These are phyloP conservation scores for Talaromyces sp. DNA, from an alignment of 2,329 filamentous ascomycete species.

Conservation along the genomic window DNA sequence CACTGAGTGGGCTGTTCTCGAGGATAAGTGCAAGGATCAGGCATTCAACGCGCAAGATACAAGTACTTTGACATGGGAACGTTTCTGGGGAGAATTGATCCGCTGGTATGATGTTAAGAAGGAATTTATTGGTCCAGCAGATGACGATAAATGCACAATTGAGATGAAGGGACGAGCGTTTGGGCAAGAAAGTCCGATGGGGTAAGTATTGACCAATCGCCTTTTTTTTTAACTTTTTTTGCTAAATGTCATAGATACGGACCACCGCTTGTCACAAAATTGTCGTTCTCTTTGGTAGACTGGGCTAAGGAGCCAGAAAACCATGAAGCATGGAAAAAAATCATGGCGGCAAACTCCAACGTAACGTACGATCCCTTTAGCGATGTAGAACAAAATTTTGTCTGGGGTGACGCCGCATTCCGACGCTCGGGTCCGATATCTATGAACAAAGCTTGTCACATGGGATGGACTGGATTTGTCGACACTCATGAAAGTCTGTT, in stretches of 20 bases:
- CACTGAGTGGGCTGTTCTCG: slow-evolving; percentile 3
- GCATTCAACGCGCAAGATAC: not conserved
- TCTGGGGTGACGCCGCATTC: not conserved
- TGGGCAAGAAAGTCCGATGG: not conserved
- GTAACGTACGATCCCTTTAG: not conserved
- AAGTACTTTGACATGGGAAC: not conserved
- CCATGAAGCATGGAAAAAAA: not conserved
- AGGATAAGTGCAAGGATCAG: not conserved
- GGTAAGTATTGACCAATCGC: not conserved
- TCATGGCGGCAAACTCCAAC: not conserved
- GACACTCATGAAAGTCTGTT: not conserved
- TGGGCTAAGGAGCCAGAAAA: not conserved
- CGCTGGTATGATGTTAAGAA: not conserved
- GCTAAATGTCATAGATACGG: not conserved
- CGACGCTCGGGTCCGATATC: not conserved
- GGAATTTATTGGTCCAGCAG: not conserved
- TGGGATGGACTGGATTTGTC: not conserved
- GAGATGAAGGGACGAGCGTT: not conserved
- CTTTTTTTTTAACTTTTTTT: not conserved
- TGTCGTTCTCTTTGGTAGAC: not conserved
- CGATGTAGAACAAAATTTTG: not conserved
- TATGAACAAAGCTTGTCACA: not conserved
- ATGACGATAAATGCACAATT: not conserved
- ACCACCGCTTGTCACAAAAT: not conserved
- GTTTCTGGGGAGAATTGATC: not conserved